Base-by-base conservation (phyloP, 192 early-diverging fungal species). In the Entomortierella lignicola region DNA sequence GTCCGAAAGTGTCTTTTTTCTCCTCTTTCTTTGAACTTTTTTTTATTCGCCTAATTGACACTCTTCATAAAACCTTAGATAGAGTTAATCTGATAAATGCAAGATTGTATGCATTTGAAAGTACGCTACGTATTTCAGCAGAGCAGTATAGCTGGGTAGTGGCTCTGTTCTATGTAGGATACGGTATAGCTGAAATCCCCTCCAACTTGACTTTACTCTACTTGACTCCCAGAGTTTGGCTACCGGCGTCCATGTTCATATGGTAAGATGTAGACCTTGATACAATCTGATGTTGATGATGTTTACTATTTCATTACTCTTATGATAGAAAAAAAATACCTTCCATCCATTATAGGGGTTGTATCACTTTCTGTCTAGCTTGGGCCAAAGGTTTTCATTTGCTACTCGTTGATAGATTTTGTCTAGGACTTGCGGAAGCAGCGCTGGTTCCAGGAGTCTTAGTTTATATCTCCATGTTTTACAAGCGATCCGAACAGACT, bases 391-490 rank as follows among this genome's bases (percentile, higher is more conserved):
- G 12, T 21, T 54, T 69, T 23, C 44, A 60, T 11, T 13, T 69
- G 1, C 39, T 69, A 4, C 48, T 69, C 2, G 37, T 53, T 10
- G 23, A 15, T 2, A 60, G 74, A 13, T 69, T 69, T 48, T 34
- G 69, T 13, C 55, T 77, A 0, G 74, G 74, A 4, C 55, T 69
- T 7, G 37, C 74, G 15, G 66, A 77, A n/a, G 85, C 88, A 13
- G 89, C 86, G 18, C 72, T 89, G 23, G 77, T 88, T 63, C 90
- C 90, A 11, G 88, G 88, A 3, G 66, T 85, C 2, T 68, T 89
- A 42, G 84, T 82, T 48, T 91, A 83, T 55, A 63, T 89, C 8
- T 77, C 85, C 8, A 70, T 85, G 29, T 91, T 87, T 77, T 91
- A 91, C 61, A 87, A 81, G 39, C 80, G 85, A 26, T 58, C 62